Conservation (phyloP, 805 yeast species). For the Barnettozyma siamensis region DNA sequence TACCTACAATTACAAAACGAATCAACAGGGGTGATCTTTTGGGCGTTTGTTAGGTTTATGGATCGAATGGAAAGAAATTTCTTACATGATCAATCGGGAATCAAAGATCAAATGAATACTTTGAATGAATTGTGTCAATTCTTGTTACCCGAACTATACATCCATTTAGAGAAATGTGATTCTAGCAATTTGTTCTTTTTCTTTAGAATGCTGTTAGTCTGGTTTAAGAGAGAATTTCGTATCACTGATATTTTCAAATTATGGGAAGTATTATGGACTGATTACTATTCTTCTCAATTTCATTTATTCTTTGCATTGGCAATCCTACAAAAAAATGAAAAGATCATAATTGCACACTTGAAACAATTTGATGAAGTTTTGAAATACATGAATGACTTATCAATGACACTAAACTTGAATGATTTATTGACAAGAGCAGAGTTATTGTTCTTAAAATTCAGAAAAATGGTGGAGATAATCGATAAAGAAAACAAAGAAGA, state of each 20-base stretch:
- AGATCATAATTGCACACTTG: slow-evolving; percentile 68
- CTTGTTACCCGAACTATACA: slow-evolving; percentile 79
- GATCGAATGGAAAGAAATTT: slow-evolving; percentile 93
- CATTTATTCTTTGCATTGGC: slow-evolving; percentile 85
- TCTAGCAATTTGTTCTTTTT: slow-evolving; percentile 88
- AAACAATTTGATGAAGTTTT: slow-evolving; percentile 84
- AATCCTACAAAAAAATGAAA: slow-evolving; percentile 80
- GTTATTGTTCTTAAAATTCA: slow-evolving; percentile 70
- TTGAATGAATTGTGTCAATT: slow-evolving; percentile 82
- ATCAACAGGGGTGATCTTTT: slow-evolving; percentile 55
- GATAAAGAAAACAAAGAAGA: slow-evolving; percentile 33
- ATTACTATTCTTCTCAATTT: slow-evolving; percentile 78
- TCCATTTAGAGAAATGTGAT: slow-evolving; percentile 82
- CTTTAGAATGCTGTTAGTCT: slow-evolving; percentile 89
- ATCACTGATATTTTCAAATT: slow-evolving; percentile 70
- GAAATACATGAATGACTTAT: slow-evolving; percentile 86
- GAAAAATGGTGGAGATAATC: slow-evolving; percentile 71
- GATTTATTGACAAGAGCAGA: slow-evolving; percentile 83
- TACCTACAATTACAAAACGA: slow-evolving; percentile 67
- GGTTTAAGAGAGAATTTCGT: slow-evolving; percentile 89
- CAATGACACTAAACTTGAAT: slow-evolving; percentile 66
- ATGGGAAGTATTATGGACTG: slow-evolving; percentile 96
- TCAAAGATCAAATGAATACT: slow-evolving; percentile 80
- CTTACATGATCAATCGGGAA: slow-evolving; percentile 86
- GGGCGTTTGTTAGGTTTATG: slow-evolving; percentile 88